Evolutionary conservation across 148 eudicot species (phyloP), one percentile per base, ranked within the genome.

Genomic region (Tetragonia tetragonoides): DNA sequence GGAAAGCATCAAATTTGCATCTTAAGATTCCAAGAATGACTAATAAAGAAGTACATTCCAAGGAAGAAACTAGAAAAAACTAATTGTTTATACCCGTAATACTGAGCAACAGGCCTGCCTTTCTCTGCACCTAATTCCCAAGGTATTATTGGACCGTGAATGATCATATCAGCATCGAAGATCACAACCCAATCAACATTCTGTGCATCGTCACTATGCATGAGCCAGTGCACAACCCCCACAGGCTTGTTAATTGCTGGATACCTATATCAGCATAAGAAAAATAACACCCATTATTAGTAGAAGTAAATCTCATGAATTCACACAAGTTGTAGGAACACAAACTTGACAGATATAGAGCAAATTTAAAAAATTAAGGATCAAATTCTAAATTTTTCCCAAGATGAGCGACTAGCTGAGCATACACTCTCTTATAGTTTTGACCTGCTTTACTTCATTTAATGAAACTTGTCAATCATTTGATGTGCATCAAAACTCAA

Each of bases 231-330:
- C 10, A 90, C 81, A 38, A 95, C 84, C 73, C 97, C 99, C 53
- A 88, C 99, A 28, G 99, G 99, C 81, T 95, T 95, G 83, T 95
- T 95, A 67, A 93, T 93, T 42, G 99, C 97, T 10, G 99, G 97
- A 85, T 95, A 95, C 99, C 99, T 95, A 84, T 59, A 82, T n/a
- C 59, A 40, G 83, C 47, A 66, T 7, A 16, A 7, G 0, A 49
- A 68, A 66, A 57, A 70, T 23, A 20, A 6, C 49, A 68, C 7
- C 6, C 18, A 68, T 10, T 46, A 67, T 57, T 59, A 5, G 42
- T 24, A 54, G 67, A 62, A 21, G 17, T 39, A 12, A 66, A 20
- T 9, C 23, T 56, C 10, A 76, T 53, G 38, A 37, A 61, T 62
- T 20, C 41, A 24, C 20, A 49, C 9, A 61, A 53, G 39, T 40